Conservation (phyloP, 306 rosid genomes). For the Citrullus colocynthis region DNA sequence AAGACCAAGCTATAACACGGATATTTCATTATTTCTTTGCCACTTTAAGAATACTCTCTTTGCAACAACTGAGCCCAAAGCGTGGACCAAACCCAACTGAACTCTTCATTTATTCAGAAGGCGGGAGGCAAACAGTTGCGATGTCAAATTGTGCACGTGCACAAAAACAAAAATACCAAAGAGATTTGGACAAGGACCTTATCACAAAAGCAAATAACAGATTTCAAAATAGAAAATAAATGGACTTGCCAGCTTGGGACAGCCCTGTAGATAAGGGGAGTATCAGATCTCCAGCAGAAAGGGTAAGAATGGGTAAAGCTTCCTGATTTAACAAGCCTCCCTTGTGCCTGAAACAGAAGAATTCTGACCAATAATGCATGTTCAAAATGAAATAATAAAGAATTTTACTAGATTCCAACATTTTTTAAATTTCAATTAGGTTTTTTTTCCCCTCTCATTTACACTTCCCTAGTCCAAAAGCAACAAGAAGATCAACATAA, state of each 20-base stretch:
- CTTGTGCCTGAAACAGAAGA: slow-evolving; percentile 51
- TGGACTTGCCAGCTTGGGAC: slow-evolving; percentile 83
- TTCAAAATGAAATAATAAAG: neutral
- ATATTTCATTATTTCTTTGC: neutral
- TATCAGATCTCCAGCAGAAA: slow-evolving; percentile 79
- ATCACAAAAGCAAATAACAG: neutral
- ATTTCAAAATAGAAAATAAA: neutral
- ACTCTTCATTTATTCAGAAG: neutral
- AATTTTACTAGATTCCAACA: neutral
- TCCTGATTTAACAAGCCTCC: slow-evolving; percentile 75
- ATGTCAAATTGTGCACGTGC: neutral
- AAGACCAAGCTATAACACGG: neutral
- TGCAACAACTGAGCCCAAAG: neutral
- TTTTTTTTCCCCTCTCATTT: neutral
- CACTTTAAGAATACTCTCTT: neutral
- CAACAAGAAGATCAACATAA: neutral
- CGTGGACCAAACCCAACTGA: neutral
- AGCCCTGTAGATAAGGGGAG: slow-evolving; percentile 94
- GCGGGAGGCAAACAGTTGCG: neutral
- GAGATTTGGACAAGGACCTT: neutral
- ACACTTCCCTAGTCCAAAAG: neutral
- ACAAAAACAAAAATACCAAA: neutral
- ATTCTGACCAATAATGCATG: neutral
- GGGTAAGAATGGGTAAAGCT: slow-evolving; percentile 83
- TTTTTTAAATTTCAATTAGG: neutral